Percentiles rank a stretch among this genome's conserved stretches.
These are phyloP conservation scores for Ophiocordyceps camponoti-floridani DNA, from an alignment of 2,329 filamentous ascomycete genomes.

Conservation along the genomic window DNA sequence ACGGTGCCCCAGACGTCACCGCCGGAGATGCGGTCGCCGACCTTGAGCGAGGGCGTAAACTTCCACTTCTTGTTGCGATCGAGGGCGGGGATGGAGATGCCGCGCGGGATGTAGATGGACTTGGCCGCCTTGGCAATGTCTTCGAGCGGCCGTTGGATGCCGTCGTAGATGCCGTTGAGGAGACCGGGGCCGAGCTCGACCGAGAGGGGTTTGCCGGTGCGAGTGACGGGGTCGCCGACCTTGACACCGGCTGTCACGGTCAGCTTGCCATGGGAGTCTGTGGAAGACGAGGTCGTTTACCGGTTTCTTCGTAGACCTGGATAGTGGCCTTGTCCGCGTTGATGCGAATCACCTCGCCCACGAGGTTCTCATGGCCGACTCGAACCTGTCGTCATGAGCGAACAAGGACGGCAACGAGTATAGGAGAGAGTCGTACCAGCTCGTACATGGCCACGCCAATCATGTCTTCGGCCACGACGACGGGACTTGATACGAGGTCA, in stretches of 20 bases:
- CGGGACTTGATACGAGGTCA: slow-evolving; percentile 37
- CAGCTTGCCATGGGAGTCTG: not conserved
- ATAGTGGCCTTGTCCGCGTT: slow-evolving; percentile 90
- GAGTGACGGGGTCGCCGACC: slow-evolving; percentile 79
- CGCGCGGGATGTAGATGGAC: slow-evolving; percentile 95
- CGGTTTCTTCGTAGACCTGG: slow-evolving; percentile 98
- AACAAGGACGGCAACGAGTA: not conserved
- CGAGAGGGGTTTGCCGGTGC: slow-evolving; percentile 89
- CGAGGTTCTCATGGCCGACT: slow-evolving; percentile 80
- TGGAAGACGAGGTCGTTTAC: slow-evolving; percentile 28
- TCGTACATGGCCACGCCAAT: slow-evolving; percentile 99
- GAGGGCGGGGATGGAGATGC: slow-evolving; percentile 72
- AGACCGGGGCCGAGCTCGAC: slow-evolving; percentile 94
- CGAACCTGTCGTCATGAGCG: slow-evolving; percentile 40
- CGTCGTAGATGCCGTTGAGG: slow-evolving; percentile 98
- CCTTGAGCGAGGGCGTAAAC: slow-evolving; percentile 79
- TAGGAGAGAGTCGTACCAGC: slow-evolving; percentile 42
- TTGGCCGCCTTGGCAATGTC: slow-evolving; percentile 60
- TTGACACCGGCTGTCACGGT: slow-evolving; percentile 62
- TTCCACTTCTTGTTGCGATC: slow-evolving; percentile 92
- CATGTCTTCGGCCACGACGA: slow-evolving; percentile 96
- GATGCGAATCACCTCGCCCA: slow-evolving; percentile 97
- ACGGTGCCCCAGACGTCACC: slow-evolving; percentile 93
- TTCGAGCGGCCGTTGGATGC: slow-evolving; percentile 88
- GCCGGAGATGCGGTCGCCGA: slow-evolving; percentile 90